phyloP scores from a whole-genome alignment of 352 stramenopile genomes.

The Phytophthora pseudosyringae region DNA sequence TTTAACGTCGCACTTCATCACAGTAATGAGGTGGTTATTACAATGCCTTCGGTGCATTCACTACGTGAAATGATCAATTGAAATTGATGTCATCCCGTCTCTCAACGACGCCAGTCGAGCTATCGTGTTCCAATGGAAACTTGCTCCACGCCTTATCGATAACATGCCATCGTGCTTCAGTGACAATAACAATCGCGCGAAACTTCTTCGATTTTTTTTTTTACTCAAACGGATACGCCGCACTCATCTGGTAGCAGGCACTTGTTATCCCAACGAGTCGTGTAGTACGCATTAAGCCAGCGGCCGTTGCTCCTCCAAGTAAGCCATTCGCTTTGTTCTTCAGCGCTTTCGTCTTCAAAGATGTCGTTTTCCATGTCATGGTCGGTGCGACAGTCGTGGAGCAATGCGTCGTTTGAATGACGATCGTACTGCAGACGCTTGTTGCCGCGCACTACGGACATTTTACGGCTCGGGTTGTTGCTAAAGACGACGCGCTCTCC shows the following conservation, averaged over 20 bases:
- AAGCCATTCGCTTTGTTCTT: conserved; percentile 37
- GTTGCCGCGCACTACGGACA: conserved; percentile 46
- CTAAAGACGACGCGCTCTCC: conserved; percentile 50
- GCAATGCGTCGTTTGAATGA: conserved; percentile 35
- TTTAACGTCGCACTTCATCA: too few species aligned
- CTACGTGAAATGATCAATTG: too few species aligned
- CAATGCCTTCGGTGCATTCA: too few species aligned
- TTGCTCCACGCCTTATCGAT: too few species aligned
- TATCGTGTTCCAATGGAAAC: too few species aligned
- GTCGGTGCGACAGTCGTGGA: conserved; percentile 49
- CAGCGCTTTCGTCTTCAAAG: conserved; percentile 23
- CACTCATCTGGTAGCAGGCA: conserved; percentile 10
- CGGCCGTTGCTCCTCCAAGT: conserved; percentile 36
- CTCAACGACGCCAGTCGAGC: too few species aligned
- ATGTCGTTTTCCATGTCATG: conserved; percentile 47
- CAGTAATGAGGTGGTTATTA: too few species aligned
- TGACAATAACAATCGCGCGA: too few species aligned
- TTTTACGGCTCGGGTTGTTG: conserved; percentile 61
- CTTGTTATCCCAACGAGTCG: conserved; percentile 50
- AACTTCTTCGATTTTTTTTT: too few species aligned
- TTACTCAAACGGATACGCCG: too few species aligned
- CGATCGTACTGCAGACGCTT: conserved; percentile 53
- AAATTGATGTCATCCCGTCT: too few species aligned
- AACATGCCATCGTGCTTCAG: too few species aligned
- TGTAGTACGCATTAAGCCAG: conserved; percentile 60